These are phyloP conservation scores for Leucaena leucocephala DNA, from an alignment of 306 rosid species.

Conservation along the genomic window DNA sequence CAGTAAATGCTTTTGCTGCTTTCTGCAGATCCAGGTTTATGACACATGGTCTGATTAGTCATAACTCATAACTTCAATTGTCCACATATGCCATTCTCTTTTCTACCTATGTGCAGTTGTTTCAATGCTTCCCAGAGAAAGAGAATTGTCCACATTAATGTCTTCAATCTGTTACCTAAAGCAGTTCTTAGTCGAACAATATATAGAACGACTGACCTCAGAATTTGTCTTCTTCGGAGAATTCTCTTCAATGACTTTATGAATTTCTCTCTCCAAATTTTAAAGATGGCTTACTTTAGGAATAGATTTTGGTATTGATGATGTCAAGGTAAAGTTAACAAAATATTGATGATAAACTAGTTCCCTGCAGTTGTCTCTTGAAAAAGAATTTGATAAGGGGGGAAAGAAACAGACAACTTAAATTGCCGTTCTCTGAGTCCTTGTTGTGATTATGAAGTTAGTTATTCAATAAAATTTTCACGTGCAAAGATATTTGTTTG, in stretches of 20 bases:
- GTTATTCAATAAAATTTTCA: background rate
- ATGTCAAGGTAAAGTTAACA: background rate
- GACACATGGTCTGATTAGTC: conserved; percentile 6
- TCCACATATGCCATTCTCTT: background rate
- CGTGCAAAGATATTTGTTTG: background rate
- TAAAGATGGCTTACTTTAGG: background rate
- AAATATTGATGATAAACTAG: background rate
- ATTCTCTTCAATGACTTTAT: background rate
- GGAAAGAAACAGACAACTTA: background rate
- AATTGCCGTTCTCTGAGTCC: background rate
- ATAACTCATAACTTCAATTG: background rate
- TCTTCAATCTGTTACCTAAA: background rate
- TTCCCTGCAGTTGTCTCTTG: background rate
- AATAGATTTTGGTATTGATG: background rate
- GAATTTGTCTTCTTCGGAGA: background rate
- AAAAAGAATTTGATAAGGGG: background rate
- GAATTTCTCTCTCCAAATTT: background rate
- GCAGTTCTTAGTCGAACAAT: background rate
- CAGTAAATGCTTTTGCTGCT: conserved; percentile 6
- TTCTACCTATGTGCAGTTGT: background rate
- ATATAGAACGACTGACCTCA: background rate
- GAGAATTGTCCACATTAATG: background rate
- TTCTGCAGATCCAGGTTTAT: conserved; percentile 9
- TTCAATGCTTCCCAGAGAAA: background rate
- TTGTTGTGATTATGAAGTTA: background rate